Evolutionary conservation across 352 stramenopile species (phyloP).

Genomic region (Pythium folliculosum): DNA sequence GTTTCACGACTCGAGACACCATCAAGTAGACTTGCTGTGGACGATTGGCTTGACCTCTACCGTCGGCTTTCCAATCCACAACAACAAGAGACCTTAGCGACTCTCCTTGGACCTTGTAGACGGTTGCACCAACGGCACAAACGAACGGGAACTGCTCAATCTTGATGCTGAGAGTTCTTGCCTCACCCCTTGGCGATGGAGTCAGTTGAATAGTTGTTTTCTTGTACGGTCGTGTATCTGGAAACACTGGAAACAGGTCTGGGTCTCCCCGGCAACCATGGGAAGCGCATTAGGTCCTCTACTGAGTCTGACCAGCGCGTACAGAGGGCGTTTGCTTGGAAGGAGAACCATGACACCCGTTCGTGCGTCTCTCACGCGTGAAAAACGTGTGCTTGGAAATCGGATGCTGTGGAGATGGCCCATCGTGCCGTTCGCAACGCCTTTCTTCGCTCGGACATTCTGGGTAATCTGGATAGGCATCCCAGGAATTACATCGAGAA

Average conservation of each 20-base stretch:
- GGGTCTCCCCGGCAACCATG: neutral
- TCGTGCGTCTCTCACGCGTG: neutral
- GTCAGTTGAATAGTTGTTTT: conserved; percentile 1
- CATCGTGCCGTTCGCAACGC: conserved; percentile 23
- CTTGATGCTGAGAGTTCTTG: neutral
- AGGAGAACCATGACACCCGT: neutral
- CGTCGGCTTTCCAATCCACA: conserved; percentile 6
- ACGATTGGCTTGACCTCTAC: neutral
- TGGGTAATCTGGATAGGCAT: conserved; percentile 29
- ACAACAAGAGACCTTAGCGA: conserved; percentile 4
- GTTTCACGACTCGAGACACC: conserved; percentile 3
- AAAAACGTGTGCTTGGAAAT: conserved; percentile 8
- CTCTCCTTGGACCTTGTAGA: conserved; percentile 15
- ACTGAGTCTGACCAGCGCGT: conserved; percentile 3
- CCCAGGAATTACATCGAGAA: conserved; percentile 11
- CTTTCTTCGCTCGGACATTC: conserved; percentile 21
- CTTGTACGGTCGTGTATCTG: neutral
- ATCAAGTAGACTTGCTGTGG: conserved; percentile 17
- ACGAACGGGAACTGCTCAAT: conserved; percentile 14
- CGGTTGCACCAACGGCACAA: neutral
- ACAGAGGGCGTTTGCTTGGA: conserved; percentile 13
- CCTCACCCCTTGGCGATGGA: neutral
- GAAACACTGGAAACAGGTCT: conserved; percentile 18
- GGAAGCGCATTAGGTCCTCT: neutral
- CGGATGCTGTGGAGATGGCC: conserved; percentile 7